Conservation (phyloP, 2,329 filamentous ascomycete genomes). For the Elsinoe fawcettii region DNA sequence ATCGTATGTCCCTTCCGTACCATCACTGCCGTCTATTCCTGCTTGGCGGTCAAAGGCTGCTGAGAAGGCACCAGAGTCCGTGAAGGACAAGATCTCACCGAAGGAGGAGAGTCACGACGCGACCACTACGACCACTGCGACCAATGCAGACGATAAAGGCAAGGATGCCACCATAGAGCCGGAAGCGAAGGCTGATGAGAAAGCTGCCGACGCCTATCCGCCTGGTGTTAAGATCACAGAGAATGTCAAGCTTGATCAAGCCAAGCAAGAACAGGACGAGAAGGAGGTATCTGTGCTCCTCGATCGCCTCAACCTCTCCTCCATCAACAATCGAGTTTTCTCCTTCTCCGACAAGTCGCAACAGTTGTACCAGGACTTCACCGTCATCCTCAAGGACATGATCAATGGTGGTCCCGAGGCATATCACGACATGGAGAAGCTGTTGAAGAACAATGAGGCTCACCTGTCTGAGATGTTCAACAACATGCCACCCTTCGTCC, state of each 20-base stretch:
- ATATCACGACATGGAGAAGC: slow-evolving; percentile 74
- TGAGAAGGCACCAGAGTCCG: slow-evolving; percentile 20
- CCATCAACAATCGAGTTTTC: slow-evolving; percentile 78
- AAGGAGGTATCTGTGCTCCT: slow-evolving; percentile 72
- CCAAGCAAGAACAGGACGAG: slow-evolving; percentile 47
- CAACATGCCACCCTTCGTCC: slow-evolving; percentile 66
- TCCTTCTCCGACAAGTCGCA: slow-evolving; percentile 77
- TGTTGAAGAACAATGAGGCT: slow-evolving; percentile 56
- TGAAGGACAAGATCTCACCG: not conserved
- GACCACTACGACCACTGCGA: not conserved
- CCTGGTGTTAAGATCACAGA: slow-evolving; percentile 24
- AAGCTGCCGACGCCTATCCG: slow-evolving; percentile 32
- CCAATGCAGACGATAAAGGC: not conserved
- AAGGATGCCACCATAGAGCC: not conserved
- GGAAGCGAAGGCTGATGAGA: slow-evolving; percentile 20
- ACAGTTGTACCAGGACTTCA: slow-evolving; percentile 75
- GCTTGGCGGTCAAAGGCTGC: slow-evolving; percentile 21
- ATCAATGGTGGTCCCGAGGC: slow-evolving; percentile 89
- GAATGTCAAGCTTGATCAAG: slow-evolving; percentile 32
- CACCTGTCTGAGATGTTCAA: slow-evolving; percentile 57
- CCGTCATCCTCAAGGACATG: slow-evolving; percentile 82
- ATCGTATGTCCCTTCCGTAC: slow-evolving; percentile 27
- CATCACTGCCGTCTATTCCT: slow-evolving; percentile 20
- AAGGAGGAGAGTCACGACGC: not conserved
- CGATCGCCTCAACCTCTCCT: slow-evolving; percentile 73